Evolutionary conservation across 768 basidiomycete species (phyloP).

Genomic region (Kwoniella dendrophila): DNA sequence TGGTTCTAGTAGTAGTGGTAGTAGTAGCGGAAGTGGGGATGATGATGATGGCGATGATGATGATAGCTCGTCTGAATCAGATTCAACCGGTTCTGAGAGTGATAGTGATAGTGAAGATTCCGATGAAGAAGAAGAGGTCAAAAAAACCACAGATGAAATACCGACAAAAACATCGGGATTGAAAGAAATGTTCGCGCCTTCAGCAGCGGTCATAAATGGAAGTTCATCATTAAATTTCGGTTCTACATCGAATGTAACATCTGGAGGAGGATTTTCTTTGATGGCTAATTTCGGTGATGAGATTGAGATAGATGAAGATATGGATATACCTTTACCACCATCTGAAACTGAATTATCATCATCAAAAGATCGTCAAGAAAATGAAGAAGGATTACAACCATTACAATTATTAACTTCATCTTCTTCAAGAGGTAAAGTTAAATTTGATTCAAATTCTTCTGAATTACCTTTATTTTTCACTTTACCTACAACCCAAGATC

Average conservation of each 20-base stretch:
- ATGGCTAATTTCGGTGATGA: slow-evolving; percentile 47
- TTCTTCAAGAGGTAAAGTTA: slow-evolving; percentile 13
- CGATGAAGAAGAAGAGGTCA: slow-evolving; percentile 13
- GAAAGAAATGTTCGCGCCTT: slow-evolving; percentile 31
- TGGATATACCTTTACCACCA: slow-evolving; percentile 37
- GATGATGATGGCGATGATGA: slow-evolving; percentile 19
- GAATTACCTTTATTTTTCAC: slow-evolving; percentile 47
- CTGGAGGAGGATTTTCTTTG: slow-evolving; percentile 44
- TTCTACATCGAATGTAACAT: slow-evolving; percentile 8
- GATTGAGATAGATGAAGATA: slow-evolving; percentile 49
- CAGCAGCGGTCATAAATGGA: too few species aligned
- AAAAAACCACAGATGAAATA: neutral
- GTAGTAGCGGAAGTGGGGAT: slow-evolving; percentile 13
- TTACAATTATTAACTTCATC: slow-evolving; percentile 5
- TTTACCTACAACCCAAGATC: slow-evolving; percentile 14
- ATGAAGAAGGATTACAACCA: slow-evolving; percentile 14
- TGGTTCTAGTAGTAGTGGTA: slow-evolving; percentile 16
- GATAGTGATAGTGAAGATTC: slow-evolving; percentile 12
- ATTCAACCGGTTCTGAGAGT: slow-evolving; percentile 11
- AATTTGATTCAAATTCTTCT: slow-evolving; percentile 34
- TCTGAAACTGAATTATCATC: neutral
- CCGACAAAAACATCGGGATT: slow-evolving; percentile 12
- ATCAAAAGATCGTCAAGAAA: neutral
- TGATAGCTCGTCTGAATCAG: slow-evolving; percentile 5
- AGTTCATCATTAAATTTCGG: slow-evolving; percentile 9